Conservation (phyloP, 2,329 filamentous ascomycete genomes). For the Drechslera avenae region DNA sequence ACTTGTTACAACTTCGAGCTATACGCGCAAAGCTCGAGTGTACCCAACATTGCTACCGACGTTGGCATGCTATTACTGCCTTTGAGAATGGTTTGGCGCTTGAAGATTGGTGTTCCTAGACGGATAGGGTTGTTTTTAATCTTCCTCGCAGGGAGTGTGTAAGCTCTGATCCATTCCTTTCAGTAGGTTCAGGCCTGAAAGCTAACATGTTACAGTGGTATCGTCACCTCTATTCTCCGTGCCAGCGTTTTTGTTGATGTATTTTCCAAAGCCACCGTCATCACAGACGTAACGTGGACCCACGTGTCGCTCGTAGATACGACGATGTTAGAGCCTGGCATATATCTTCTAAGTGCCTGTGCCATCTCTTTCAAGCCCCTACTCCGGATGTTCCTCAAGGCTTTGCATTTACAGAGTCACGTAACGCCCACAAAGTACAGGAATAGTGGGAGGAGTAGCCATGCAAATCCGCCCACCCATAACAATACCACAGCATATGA, state of each 20-base stretch:
- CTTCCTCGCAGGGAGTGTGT: slow-evolving; percentile 37
- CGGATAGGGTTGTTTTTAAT: slow-evolving; percentile 31
- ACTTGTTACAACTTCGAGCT: slow-evolving; percentile 28
- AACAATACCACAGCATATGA: neutral
- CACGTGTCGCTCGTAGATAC: slow-evolving; percentile 28
- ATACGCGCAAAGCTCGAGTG: slow-evolving; percentile 30
- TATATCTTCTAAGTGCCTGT: slow-evolving; percentile 34
- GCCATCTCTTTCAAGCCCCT: slow-evolving; percentile 33
- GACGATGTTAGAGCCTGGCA: slow-evolving; percentile 35
- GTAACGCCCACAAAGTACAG: slow-evolving; percentile 24
- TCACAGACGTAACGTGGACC: slow-evolving; percentile 32
- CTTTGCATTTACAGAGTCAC: slow-evolving; percentile 25
- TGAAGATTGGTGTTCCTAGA: slow-evolving; percentile 28
- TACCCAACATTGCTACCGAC: slow-evolving; percentile 37
- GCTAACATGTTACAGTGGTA: slow-evolving; percentile 21
- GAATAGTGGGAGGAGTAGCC: slow-evolving; percentile 2
- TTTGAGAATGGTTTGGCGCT: slow-evolving; percentile 24
- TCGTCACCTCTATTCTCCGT: slow-evolving; percentile 33
- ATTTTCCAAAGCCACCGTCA: slow-evolving; percentile 10
- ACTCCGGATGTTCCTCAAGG: slow-evolving; percentile 26
- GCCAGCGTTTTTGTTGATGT: slow-evolving; percentile 26
- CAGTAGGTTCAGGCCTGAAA: neutral
- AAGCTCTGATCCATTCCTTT: slow-evolving; percentile 4
- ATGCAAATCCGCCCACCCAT: neutral
- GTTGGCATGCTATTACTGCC: slow-evolving; percentile 29